Evolutionary conservation across 345 rosid species (phyloP).

Genomic region (Salix brachista): DNA sequence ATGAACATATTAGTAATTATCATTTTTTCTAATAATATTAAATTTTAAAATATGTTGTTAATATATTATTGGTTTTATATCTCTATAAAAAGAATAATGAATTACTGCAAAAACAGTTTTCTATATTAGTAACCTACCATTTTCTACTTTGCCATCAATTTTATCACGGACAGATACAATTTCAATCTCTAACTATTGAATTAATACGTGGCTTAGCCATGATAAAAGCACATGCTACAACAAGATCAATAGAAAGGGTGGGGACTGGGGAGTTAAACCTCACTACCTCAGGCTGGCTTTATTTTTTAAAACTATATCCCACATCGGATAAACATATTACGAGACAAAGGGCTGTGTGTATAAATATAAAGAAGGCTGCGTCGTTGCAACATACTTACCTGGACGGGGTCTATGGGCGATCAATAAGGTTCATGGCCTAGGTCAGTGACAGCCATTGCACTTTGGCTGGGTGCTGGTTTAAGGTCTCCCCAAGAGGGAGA

Average conservation of each 20-base stretch:
- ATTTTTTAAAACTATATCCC: background rate
- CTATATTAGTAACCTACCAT: too few species aligned
- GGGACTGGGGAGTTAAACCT: background rate
- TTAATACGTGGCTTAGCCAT: background rate
- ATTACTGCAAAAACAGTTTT: too few species aligned
- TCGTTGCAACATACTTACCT: background rate
- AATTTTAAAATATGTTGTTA: too few species aligned
- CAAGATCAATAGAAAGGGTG: background rate
- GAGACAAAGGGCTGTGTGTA: background rate
- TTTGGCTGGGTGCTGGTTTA: background rate
- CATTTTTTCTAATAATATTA: too few species aligned
- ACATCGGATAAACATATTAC: background rate
- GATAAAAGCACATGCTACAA: background rate
- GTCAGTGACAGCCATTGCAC: conserved; percentile 25
- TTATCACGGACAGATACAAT: background rate
- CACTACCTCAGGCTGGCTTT: background rate
- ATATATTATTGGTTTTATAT: too few species aligned
- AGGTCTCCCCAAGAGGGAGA: conserved; percentile 25
- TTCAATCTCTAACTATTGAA: background rate
- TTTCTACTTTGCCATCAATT: too few species aligned
- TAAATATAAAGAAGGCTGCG: background rate
- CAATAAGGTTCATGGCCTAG: conserved; percentile 11
- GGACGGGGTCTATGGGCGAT: conserved; percentile 26
- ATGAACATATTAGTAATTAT: too few species aligned
- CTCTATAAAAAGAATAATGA: too few species aligned